Base-by-base conservation (phyloP, 1,284 basidiomycete species). In the Cystobasidium pallidum region DNA sequence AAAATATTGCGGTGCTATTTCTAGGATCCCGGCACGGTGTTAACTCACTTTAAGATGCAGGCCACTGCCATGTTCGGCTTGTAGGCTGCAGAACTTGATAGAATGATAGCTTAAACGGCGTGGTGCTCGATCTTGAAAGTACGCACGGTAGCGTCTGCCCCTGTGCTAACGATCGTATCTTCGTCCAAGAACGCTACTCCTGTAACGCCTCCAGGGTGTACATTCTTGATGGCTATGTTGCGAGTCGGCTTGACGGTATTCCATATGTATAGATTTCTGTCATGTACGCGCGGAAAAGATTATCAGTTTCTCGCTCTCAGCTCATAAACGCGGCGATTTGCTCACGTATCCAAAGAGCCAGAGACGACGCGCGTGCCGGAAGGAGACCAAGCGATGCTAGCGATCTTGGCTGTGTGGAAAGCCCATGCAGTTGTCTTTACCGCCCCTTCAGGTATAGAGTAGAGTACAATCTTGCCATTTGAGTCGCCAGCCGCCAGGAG, bases 211-310 rank as follows among this genome's bases (percentile, higher is more conserved):
- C 91, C 90, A 1, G 90, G 87, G 51, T 87, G 88, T 0, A 91
- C 91, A 75, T 92, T 92, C 81, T 90, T 91, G 81, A 96, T 88
- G 15, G 88, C 86, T 51, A 94, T 87, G 77, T 91, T 91, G 82
- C 87, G 88, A 81, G 88, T 83, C 13, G 90, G 89, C 77, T 89
- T 89, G 71, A 85, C 84, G 45, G 92, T 87, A 76, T 88, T 89
- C 89, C 92, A 98, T 47, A 98, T 83, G 80, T 93, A 96, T 8
- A 96, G 87, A 78, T 92, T 88, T 3, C 62, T 64, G 45, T 10
- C 26, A 32, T 32, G 2, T 17, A 15, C 43, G 21, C 49, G 15
- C 17, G 24, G 34, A 36, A 0, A 13, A n/a, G 3, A 26, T 26
- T 17, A 32, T 51, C 43, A 64, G 26, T 51, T 45, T 17, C 6